These are phyloP conservation scores for Lasiosphaeria hispida DNA, from an alignment of 495 filamentous ascomycete genomes.

Conservation along the genomic window DNA sequence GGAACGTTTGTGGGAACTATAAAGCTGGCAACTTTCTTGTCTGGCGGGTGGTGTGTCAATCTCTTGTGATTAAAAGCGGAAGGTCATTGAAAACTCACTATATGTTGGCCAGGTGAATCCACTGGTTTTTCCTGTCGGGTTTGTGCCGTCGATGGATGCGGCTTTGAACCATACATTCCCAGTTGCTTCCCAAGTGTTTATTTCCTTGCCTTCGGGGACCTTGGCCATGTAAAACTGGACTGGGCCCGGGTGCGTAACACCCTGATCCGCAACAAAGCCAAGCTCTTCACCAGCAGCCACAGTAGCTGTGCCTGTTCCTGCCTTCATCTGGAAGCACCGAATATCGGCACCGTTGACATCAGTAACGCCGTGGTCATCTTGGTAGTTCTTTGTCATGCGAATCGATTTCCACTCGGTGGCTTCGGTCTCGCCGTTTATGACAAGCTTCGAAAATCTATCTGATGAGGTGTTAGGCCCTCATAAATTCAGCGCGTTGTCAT, in stretches of 20 bases:
- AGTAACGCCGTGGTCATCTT: constrained; percentile 42
- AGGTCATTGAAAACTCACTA: constrained; percentile 23
- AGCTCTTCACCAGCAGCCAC: constrained; percentile 40
- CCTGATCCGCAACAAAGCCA: constrained; percentile 41
- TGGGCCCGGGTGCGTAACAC: constrained; percentile 47
- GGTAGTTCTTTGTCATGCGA: constrained; percentile 50
- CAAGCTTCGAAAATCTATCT: constrained; percentile 7
- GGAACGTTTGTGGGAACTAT: constrained; percentile 41
- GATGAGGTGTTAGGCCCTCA: too few species aligned
- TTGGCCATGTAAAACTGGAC: constrained; percentile 51
- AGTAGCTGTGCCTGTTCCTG: constrained; percentile 32
- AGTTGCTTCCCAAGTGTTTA: constrained; percentile 45
- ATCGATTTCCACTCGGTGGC: constrained; percentile 39
- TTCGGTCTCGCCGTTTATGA: constrained; percentile 32
- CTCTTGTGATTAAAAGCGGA: neutral
- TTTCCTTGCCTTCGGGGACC: constrained; percentile 38
- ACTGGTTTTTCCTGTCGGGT: constrained; percentile 15
- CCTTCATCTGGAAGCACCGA: constrained; percentile 39
- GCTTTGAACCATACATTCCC: constrained; percentile 53
- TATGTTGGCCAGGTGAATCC: constrained; percentile 42
- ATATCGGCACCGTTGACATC: constrained; percentile 42
- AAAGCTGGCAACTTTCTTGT: constrained; percentile 27
- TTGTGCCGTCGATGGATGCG: constrained; percentile 31
- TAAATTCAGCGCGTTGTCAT: too few species aligned
- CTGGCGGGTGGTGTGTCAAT: neutral